These are phyloP conservation scores for Globisporangium alternatum DNA, from an alignment of 352 stramenopile species.

Conservation along the genomic window DNA sequence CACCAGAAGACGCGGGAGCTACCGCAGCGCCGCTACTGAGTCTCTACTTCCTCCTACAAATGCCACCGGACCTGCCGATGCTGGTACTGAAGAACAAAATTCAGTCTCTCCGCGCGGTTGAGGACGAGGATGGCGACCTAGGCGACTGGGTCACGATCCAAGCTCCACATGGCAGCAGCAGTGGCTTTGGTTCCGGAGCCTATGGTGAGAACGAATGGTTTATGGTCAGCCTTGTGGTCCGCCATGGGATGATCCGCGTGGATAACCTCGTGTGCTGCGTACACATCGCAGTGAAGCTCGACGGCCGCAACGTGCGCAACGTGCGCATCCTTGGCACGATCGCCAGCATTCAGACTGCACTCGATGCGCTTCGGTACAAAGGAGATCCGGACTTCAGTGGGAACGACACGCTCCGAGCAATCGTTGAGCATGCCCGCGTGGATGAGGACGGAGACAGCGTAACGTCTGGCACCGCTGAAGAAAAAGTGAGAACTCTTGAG, in stretches of 20 bases:
- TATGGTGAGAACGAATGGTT: constrained; percentile 3
- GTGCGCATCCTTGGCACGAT: constrained; percentile 11
- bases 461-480: not conserved
- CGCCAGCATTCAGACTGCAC: constrained; percentile 4
- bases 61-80: not conserved
- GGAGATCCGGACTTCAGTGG: constrained; percentile 20
- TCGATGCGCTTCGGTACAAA: constrained; percentile 18
- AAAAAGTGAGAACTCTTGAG: not conserved
- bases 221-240: not conserved
- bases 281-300: not conserved
- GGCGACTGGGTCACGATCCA: constrained; percentile 6
- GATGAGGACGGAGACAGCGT: not conserved
- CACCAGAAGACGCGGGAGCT: not conserved
- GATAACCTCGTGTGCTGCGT: constrained; percentile 16
- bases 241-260: constrained; percentile 10
- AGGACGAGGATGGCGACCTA: constrained; percentile 3
- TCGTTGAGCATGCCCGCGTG: not conserved
- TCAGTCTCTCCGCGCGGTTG: not conserved
- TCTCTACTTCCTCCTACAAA: constrained; percentile 7
- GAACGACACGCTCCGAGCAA: constrained; percentile 8
- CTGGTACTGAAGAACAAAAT: constrained; percentile 2
- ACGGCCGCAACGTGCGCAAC: not conserved
- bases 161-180: not conserved
- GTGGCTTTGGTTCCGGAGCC: not conserved
- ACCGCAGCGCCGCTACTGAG: not conserved